Percentiles rank a stretch among this genome's conserved stretches.
Conservation (phyloP, 2,329 filamentous ascomycete species). For the Aspergillus carbonarius region DNA sequence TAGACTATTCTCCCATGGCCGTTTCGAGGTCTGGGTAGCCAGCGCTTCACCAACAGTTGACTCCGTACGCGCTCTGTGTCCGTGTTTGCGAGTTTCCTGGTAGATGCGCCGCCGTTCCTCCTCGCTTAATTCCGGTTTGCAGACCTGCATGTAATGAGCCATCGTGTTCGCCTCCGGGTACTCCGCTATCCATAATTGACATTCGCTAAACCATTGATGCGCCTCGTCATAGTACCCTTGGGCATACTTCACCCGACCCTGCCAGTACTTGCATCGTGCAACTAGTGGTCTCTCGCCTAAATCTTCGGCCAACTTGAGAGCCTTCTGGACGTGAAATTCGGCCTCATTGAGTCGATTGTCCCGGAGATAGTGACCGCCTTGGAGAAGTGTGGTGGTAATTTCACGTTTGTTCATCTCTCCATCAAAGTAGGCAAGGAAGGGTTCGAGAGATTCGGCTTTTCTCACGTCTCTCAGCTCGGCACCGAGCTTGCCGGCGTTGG, state of each 20-base stretch:
- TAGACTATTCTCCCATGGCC: background rate
- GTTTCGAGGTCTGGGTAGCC: background rate
- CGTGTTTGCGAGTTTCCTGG: background rate
- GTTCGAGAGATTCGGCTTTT: too few species aligned
- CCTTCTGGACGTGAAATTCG: constrained; percentile 3
- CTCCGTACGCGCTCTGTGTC: background rate
- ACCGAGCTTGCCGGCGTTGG: too few species aligned
- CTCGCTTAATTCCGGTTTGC: background rate
- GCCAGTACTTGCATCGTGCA: constrained; percentile 28
- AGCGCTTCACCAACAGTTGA: background rate
- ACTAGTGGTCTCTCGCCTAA: background rate
- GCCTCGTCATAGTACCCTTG: constrained; percentile 17
- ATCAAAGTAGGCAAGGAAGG: background rate
- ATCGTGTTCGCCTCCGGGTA: background rate
- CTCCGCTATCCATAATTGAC: background rate
- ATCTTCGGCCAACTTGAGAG: constrained; percentile 10
- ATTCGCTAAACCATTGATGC: background rate
- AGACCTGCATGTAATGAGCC: background rate
- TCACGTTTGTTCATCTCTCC: background rate
- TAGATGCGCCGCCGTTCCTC: background rate
- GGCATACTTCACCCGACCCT: constrained; percentile 24
- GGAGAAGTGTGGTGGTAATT: background rate
- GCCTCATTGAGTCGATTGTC: constrained; percentile 4
- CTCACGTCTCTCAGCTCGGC: too few species aligned
- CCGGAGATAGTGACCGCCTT: constrained; percentile 4